Percentiles rank a stretch among this genome's conserved stretches.
Conservation (phyloP, 192 early-diverging fungal species). For the Gigaspora rosea region DNA sequence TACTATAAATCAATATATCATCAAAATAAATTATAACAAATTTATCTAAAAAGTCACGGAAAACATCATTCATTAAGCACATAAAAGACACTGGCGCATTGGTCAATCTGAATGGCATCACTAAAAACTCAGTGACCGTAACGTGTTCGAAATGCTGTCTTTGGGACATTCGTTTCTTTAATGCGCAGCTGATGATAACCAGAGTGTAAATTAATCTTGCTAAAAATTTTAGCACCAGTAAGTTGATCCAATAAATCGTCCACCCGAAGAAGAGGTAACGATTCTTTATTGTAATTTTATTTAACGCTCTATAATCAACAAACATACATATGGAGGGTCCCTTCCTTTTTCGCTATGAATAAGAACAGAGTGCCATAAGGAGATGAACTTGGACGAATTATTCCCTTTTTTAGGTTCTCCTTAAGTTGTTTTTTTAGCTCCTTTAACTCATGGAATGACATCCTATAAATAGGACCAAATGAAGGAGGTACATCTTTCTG, state of each 20-base stretch:
- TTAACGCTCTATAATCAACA: slow-evolving; percentile 52
- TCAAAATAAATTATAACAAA: too few relatives aligned
- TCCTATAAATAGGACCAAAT: too few relatives aligned
- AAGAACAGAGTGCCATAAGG: background rate
- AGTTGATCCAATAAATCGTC: too few relatives aligned
- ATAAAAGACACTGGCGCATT: slow-evolving; percentile 63
- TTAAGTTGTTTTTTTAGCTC: too few relatives aligned
- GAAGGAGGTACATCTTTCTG: too few relatives aligned
- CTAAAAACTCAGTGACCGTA: slow-evolving; percentile 50
- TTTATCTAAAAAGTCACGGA: slow-evolving; percentile 39
- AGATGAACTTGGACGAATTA: too few relatives aligned
- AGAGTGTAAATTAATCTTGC: slow-evolving; percentile 45
- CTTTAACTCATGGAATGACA: too few relatives aligned
- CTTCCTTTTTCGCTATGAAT: slow-evolving; percentile 34
- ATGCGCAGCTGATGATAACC: slow-evolving; percentile 53
- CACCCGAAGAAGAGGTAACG: too few relatives aligned
- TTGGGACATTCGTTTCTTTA: slow-evolving; percentile 32
- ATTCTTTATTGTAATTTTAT: too few relatives aligned
- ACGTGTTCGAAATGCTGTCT: slow-evolving; percentile 38
- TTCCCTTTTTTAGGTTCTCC: too few relatives aligned
- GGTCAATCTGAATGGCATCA: too few relatives aligned
- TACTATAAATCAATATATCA: slow-evolving; percentile 45
- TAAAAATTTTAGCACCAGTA: slow-evolving; percentile 43
- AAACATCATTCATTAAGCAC: slow-evolving; percentile 46
- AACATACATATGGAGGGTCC: slow-evolving; percentile 24